A percentile compares a stretch with the other conserved stretches of the same genome.
These are phyloP conservation scores for Xylaria digitata DNA, from an alignment of 2,329 filamentous ascomycete genomes.

Conservation along the genomic window DNA sequence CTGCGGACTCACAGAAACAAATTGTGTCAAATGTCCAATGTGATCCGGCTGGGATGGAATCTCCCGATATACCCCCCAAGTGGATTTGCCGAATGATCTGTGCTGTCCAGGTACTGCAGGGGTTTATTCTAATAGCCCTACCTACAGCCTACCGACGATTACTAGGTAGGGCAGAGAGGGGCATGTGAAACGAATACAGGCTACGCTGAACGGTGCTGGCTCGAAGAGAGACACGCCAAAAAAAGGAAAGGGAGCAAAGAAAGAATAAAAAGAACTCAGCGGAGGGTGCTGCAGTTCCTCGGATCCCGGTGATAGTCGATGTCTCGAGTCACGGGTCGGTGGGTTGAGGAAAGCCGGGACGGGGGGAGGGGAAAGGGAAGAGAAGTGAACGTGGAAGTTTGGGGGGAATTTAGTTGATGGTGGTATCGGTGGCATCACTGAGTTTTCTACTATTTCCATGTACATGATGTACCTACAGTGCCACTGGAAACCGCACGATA, in stretches of 20 bases:
- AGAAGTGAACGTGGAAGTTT: slow-evolving; percentile 30
- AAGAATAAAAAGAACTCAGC: slow-evolving; percentile 19
- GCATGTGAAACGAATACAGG: slow-evolving; percentile 22
- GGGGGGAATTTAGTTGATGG: slow-evolving; percentile 24
- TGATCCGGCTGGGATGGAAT: slow-evolving; percentile 13
- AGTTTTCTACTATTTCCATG: slow-evolving; percentile 33
- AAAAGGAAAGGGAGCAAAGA: not conserved
- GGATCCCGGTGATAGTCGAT: slow-evolving; percentile 25
- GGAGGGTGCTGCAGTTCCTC: slow-evolving; percentile 24
- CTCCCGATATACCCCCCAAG: slow-evolving; percentile 16
- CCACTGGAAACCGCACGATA: slow-evolving; percentile 23
- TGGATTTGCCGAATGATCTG: slow-evolving; percentile 31
- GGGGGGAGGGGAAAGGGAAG: slow-evolving; percentile 28
- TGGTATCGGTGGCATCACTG: slow-evolving; percentile 22
- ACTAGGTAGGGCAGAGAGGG: slow-evolving; percentile 21
- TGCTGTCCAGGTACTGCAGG: slow-evolving; percentile 21
- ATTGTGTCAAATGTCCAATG: slow-evolving; percentile 13
- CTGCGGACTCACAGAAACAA: slow-evolving; percentile 28
- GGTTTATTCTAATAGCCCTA: slow-evolving; percentile 27
- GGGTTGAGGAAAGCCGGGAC: slow-evolving; percentile 34
- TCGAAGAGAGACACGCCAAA: slow-evolving; percentile 22
- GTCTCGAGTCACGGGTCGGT: slow-evolving; percentile 36
- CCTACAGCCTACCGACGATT: slow-evolving; percentile 12
- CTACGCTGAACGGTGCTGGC: slow-evolving; percentile 26
- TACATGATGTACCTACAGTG: slow-evolving; percentile 19